Evolutionary conservation across 148 eudicot genomes (phyloP), one percentile per base, ranked within the genome.

Genomic region (Limonium bicolor): DNA sequence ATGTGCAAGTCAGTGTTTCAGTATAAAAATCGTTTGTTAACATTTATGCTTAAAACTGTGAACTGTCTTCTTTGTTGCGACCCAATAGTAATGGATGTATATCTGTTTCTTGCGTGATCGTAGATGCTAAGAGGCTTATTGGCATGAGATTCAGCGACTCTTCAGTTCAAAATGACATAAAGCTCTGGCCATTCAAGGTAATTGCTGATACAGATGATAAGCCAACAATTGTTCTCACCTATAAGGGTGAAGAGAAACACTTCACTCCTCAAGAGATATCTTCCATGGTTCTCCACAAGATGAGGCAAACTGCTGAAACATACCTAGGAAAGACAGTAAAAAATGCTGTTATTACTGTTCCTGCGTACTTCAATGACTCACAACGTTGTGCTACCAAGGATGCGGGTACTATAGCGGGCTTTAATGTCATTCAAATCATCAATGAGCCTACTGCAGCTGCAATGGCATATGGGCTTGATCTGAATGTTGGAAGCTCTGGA

Each of bases 151-250:
- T 38, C 42, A 17, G 22, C 0, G 42, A 38, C 22, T n/a, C 42
- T 5, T 38, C 42, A 3, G 42, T 38, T 7, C 42, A 38, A 24
- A 17, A 20, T 5, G 42, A 38, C 22, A 38, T 38, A 24, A 38
- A 38, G 42, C 42, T 38, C 16, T 38, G 42, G 42, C 42, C 42
- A 24, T 38, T 38, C 22, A 38, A 38, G 42, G 22, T 38, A 4
- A 13, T 38, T 13, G 12, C 21, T 12, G 42, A 13, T n/a, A 24
- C 42, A 4, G 42, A 13, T 6, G 42, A 38, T 13, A 38, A 17
- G 42, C 42, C 42, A 13, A 18, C 20, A 24, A 38, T 38, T 2
- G 6, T n/a, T 6, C 22, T 38, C 22, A n/a, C 42, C 42, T 38
- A 3, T 24, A 18, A 38, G 20, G 42, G 42, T n/a, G 42, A 38